Base-by-base conservation (phyloP, 345 rosid genomes). In the Hirschfeldia incana region DNA sequence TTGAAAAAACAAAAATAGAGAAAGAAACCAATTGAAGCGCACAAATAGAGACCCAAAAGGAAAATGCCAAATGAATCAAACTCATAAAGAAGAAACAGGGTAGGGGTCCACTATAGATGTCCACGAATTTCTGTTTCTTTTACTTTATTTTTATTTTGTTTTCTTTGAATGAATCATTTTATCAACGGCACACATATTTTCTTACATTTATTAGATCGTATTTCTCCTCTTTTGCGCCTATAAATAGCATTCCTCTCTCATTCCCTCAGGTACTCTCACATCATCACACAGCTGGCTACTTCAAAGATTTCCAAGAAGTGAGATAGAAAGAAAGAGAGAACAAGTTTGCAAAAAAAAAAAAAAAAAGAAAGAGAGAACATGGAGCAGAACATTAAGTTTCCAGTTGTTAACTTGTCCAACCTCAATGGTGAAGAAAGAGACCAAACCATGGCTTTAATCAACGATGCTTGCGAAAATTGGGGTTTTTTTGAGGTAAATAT, bases 401-500 rank as follows among this genome's bases (percentile, higher is more conserved):
- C 97, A 15, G 85, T 91, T 8, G 93, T 92, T 72, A 83, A 85
- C 90, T n/a, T 90, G 84, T 90, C 80, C 80, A 89, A 86, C 67
- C 78, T 91, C 32, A 83, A 87, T 39, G 94, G 96, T 39, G 88
- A 84, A 76, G 92, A 86, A 81, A 87, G 92, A 80, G 78, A 79
- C 34, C 81, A 81, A 59, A 84, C 83, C 86, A 85, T 90, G 99
- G 85, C 85, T 75, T 80, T 87, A 81, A 93, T 95, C 85, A 83
- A 90, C 27, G 98, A 95, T 76, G 99, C 99, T 78, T 95, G 99
- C 72, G 94, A 95, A 75, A 95, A 91, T 78, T 95, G 99, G 99
- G 99, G 98, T 1, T 95, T 95, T 89, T 91, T 95, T 76, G 92
- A 95, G 99, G n/a, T n/a, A n/a, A n/a, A n/a, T n/a, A n/a, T n/a